These are phyloP conservation scores for Cladophialophora psammophila DNA, from an alignment of 2,329 filamentous ascomycete species.

Conservation along the genomic window DNA sequence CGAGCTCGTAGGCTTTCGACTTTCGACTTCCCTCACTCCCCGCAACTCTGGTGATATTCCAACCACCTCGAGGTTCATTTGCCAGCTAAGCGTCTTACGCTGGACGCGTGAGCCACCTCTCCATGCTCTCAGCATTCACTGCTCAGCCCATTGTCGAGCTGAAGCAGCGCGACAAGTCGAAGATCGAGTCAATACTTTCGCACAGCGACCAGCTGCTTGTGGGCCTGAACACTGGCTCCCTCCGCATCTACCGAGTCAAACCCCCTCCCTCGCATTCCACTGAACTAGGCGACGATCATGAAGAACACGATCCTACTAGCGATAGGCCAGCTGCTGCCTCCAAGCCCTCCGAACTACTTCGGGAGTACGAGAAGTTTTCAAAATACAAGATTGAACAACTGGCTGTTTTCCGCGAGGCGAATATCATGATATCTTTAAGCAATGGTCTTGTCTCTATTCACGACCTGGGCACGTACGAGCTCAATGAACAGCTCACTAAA, in stretches of 20 bases:
- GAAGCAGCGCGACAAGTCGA: constrained; percentile 91
- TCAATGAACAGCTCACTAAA: constrained; percentile 78
- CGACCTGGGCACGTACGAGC: constrained; percentile 82
- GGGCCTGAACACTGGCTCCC: constrained; percentile 84
- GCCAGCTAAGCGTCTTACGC: neutral
- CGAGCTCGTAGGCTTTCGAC: no score
- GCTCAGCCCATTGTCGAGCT: constrained; percentile 97
- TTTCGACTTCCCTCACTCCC: neutral
- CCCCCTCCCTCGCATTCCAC: constrained; percentile 56
- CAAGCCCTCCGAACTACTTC: constrained; percentile 77
- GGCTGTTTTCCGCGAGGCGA: constrained; percentile 93
- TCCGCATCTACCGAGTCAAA: constrained; percentile 92
- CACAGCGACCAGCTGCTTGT: constrained; percentile 93
- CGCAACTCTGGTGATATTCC: neutral
- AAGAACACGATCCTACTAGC: constrained; percentile 31
- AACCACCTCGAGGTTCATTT: neutral
- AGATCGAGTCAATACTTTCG: constrained; percentile 93
- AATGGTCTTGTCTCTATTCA: constrained; percentile 89
- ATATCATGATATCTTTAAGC: constrained; percentile 86
- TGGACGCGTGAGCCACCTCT: constrained; percentile 8
- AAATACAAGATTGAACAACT: constrained; percentile 89
- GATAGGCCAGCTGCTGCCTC: constrained; percentile 39
- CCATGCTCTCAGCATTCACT: constrained; percentile 96
- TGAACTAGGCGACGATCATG: constrained; percentile 44
- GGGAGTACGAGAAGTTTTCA: constrained; percentile 94